Percentiles rank a stretch among this genome's conserved stretches.
Evolutionary conservation across 345 rosid genomes (phyloP).

Genomic region (Turnera subulata): DNA sequence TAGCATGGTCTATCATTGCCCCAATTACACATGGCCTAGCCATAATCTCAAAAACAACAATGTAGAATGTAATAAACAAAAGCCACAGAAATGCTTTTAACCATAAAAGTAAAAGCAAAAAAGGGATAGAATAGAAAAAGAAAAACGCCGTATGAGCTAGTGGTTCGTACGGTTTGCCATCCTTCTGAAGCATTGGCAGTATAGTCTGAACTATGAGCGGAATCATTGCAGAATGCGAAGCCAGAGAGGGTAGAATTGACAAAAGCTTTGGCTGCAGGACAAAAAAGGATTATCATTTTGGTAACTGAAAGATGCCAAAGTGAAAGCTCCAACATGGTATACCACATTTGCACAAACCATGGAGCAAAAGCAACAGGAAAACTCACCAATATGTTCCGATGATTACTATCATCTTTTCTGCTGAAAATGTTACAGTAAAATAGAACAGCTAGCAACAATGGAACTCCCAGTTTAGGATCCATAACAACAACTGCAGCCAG

Average conservation of each 20-base stretch:
- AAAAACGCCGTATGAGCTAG: constrained; percentile 16
- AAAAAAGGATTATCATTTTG: not conserved
- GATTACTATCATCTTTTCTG: constrained; percentile 36
- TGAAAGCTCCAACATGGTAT: constrained; percentile 10
- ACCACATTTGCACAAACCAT: not conserved
- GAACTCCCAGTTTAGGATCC: constrained; percentile 72
- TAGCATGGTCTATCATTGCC: no score
- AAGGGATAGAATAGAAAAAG: not conserved
- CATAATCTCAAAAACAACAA: no score
- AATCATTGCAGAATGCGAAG: constrained; percentile 76
- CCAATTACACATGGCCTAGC: no score
- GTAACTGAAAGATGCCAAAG: constrained; percentile 11
- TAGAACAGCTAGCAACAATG: constrained; percentile 63
- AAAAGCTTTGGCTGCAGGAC: constrained; percentile 68
- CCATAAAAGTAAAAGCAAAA: no score
- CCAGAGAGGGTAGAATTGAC: constrained; percentile 79
- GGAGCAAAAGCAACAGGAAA: constrained; percentile 15
- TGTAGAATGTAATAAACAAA: no score
- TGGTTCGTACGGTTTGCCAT: constrained; percentile 63
- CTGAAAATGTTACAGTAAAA: constrained; percentile 73
- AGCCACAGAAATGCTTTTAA: no score
- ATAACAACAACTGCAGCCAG: constrained; percentile 51
- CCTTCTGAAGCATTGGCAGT: constrained; percentile 73
- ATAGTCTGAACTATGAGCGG: constrained; percentile 81
- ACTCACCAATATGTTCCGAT: constrained; percentile 59